Percentiles rank a stretch among this genome's conserved stretches.
phyloP scores from a whole-genome alignment of 208 protist species.

The Trypanosoma vivax region DNA sequence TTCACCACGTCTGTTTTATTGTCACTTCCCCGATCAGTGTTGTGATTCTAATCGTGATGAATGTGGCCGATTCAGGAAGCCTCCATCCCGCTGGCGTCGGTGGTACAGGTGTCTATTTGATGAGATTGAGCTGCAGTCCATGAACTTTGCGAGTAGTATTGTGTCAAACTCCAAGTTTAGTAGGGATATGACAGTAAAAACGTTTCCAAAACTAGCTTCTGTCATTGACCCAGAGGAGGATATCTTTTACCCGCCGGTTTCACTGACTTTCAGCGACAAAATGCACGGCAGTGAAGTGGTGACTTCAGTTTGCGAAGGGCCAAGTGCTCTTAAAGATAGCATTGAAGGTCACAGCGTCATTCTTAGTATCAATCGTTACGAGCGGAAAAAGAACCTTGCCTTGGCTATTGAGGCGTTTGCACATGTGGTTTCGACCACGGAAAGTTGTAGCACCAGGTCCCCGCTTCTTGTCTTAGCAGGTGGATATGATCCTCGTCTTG shows the following conservation, averaged over 20 bases:
- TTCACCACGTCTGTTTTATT: slow-evolving; percentile 95
- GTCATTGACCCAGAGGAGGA: slow-evolving; percentile 31
- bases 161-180: slow-evolving; percentile 85
- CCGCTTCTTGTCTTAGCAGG: slow-evolving; percentile 80
- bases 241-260: slow-evolving; percentile 77
- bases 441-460: not conserved
- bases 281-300: not conserved
- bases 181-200: slow-evolving; percentile 31
- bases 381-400: slow-evolving; percentile 95
- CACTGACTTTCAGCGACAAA: not conserved
- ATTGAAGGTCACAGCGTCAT: slow-evolving; percentile 43
- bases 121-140: slow-evolving; percentile 49
- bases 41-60: slow-evolving; percentile 73
- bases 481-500: slow-evolving; percentile 66
- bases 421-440: slow-evolving; percentile 14
- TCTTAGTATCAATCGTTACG: slow-evolving; percentile 98
- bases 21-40: slow-evolving; percentile 97
- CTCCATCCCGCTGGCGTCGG: slow-evolving; percentile 16
- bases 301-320: slow-evolving; percentile 1
- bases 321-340: slow-evolving; percentile 1
- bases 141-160: slow-evolving; percentile 51
- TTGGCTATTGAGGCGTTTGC: slow-evolving; percentile 87
- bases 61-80: slow-evolving; percentile 23
- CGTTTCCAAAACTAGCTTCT: slow-evolving; percentile 43
- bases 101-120: slow-evolving; percentile 90